phyloP scores from a whole-genome alignment of 306 rosid genomes.

The Rosa rugosa region DNA sequence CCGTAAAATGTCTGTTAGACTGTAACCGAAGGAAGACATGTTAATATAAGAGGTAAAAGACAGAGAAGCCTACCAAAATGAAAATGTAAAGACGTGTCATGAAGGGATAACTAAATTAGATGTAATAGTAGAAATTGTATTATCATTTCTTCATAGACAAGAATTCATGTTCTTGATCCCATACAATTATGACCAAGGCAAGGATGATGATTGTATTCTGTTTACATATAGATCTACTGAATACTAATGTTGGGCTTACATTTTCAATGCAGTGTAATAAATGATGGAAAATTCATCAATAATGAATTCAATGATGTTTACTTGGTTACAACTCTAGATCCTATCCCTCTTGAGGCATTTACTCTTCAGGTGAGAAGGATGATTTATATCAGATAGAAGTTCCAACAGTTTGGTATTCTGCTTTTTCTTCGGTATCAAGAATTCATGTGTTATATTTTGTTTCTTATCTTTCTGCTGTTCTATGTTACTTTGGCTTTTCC shows the following conservation, averaged over 20 bases:
- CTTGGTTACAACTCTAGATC: conserved; percentile 82
- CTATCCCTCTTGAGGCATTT: conserved; percentile 88
- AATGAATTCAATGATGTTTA: conserved; percentile 87
- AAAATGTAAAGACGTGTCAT: background rate
- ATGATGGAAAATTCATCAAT: conserved; percentile 73
- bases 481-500: background rate
- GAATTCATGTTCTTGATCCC: background rate
- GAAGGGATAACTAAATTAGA: background rate
- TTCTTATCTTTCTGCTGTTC: background rate
- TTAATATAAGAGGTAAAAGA: background rate
- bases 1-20: background rate
- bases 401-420: background rate
- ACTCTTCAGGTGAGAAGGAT: conserved; percentile 76
- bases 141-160: background rate
- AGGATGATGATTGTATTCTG: background rate
- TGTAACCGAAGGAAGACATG: background rate
- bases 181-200: background rate
- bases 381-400: conserved; percentile 2
- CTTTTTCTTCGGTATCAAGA: background rate
- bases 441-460: background rate
- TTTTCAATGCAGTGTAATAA: conserved; percentile 60
- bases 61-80: background rate
- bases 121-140: background rate
- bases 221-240: conserved; percentile 13
- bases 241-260: conserved; percentile 25